A percentile compares a stretch with the other conserved stretches of the same genome.
phyloP scores from a whole-genome alignment of 345 rosid genomes.

The Ailanthus altissimus region DNA sequence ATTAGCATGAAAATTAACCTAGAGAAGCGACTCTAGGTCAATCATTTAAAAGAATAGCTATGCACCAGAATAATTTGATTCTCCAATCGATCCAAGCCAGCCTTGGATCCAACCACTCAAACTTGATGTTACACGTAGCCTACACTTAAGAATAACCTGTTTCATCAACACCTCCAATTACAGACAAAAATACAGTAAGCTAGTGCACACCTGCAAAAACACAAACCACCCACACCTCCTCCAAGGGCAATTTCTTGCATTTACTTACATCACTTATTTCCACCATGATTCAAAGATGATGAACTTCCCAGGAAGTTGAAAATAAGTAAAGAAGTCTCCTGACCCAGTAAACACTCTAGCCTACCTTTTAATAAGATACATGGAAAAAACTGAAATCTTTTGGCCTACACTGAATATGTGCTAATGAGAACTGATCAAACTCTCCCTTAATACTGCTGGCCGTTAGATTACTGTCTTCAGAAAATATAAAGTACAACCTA shows the following conservation, averaged over 20 bases:
- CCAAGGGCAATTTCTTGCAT: neutral
- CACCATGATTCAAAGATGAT: neutral
- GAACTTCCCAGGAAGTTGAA: neutral
- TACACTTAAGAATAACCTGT: neutral
- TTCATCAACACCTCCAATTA: neutral
- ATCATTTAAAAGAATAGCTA: neutral
- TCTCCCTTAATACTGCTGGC: neutral
- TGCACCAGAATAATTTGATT: neutral
- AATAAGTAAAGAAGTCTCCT: neutral
- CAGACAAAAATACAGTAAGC: neutral
- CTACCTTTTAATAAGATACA: neutral
- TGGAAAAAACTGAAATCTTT: neutral
- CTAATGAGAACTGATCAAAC: neutral
- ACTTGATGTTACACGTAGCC: neutral
- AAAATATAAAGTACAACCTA: slow-evolving; percentile 17
- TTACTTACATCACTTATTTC: neutral
- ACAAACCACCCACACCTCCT: neutral
- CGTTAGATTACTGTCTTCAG: neutral
- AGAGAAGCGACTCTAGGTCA: neutral
- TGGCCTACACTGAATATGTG: neutral
- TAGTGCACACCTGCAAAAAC: neutral
- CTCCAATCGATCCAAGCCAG: neutral
- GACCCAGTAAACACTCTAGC: neutral
- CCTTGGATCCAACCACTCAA: neutral
- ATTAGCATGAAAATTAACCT: neutral